These are phyloP conservation scores for Curvularia lunata DNA, from an alignment of 2,329 filamentous ascomycete genomes.

Conservation along the genomic window DNA sequence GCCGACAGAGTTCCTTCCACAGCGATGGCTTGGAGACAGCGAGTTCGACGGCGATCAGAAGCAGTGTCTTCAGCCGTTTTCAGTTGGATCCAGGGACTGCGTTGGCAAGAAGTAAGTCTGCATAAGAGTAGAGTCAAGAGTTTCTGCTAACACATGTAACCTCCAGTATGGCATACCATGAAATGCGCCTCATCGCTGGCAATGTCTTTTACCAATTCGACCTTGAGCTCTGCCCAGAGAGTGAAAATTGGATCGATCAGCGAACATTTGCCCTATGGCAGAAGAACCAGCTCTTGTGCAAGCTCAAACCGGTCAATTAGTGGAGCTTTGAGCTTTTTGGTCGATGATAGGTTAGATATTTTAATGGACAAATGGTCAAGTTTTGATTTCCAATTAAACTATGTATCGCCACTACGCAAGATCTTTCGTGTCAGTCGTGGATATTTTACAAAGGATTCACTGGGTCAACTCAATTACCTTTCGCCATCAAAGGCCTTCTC, in stretches of 20 bases:
- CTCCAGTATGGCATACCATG: conserved; percentile 46
- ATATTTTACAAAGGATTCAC: too few species aligned
- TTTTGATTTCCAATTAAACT: too few species aligned
- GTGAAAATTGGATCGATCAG: conserved; percentile 42
- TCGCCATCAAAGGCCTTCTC: too few species aligned
- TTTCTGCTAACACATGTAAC: conserved; percentile 9
- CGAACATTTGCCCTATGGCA: conserved; percentile 48
- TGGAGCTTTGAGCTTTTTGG: too few species aligned
- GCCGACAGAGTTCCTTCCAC: conserved; percentile 48
- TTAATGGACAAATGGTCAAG: neutral
- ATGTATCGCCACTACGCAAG: too few species aligned
- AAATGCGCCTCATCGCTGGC: conserved; percentile 52
- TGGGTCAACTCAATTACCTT: too few species aligned
- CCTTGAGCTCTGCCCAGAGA: conserved; percentile 44
- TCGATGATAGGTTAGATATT: too few species aligned
- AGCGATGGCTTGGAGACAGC: conserved; percentile 49
- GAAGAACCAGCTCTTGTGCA: conserved; percentile 45
- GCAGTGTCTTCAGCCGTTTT: conserved; percentile 54
- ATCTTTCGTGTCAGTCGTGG: too few species aligned
- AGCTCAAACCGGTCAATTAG: conserved; percentile 26
- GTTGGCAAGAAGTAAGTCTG: conserved; percentile 47
- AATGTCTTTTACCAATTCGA: conserved; percentile 51
- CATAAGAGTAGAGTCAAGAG: too few species aligned
- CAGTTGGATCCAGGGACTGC: conserved; percentile 51
- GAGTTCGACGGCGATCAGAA: conserved; percentile 38